These are phyloP conservation scores for Saprolegnia parasitica DNA, from an alignment of 352 stramenopile genomes.

Conservation along the genomic window DNA sequence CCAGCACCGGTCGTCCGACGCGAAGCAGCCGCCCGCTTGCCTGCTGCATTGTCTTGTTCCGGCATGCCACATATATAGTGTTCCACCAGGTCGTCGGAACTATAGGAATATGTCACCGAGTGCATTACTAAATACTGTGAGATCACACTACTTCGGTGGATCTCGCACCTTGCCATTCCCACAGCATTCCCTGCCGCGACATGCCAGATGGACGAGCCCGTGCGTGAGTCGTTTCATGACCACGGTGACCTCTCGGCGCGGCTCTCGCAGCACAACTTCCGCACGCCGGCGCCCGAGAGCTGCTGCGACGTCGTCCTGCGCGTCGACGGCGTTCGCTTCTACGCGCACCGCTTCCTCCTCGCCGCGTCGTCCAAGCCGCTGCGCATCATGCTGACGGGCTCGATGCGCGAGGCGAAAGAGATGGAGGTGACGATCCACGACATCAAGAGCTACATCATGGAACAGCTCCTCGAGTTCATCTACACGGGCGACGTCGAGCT, in stretches of 20 bases:
- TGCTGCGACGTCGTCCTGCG: slow-evolving; percentile 26
- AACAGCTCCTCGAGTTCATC: slow-evolving; percentile 83
- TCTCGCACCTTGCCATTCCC: too few species aligned
- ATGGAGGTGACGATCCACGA: slow-evolving; percentile 68
- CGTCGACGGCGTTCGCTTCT: slow-evolving; percentile 35
- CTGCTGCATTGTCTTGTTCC: too few species aligned
- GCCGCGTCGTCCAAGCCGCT: slow-evolving; percentile 78
- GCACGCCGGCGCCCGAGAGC: slow-evolving; percentile 5
- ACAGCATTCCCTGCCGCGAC: neutral
- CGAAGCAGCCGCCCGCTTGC: too few species aligned
- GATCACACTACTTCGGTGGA: neutral
- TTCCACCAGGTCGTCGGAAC: too few species aligned
- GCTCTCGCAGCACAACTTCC: slow-evolving; percentile 21
- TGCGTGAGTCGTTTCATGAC: slow-evolving; percentile 21
- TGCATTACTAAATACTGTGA: neutral
- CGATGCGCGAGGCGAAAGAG: slow-evolving; percentile 67
- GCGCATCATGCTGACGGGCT: slow-evolving; percentile 75
- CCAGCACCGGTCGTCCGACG: too few species aligned
- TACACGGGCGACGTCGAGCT: slow-evolving; percentile 81
- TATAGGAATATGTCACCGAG: slow-evolving; percentile 11
- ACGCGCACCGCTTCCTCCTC: slow-evolving; percentile 78
- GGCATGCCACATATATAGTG: neutral
- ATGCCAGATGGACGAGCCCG: slow-evolving; percentile 9
- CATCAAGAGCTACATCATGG: slow-evolving; percentile 52
- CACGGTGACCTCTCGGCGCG: slow-evolving; percentile 18